A percentile compares a stretch with the other conserved stretches of the same genome.
These are phyloP conservation scores for Macrolepiota albuminosa DNA, from an alignment of 768 basidiomycete species.

Conservation along the genomic window DNA sequence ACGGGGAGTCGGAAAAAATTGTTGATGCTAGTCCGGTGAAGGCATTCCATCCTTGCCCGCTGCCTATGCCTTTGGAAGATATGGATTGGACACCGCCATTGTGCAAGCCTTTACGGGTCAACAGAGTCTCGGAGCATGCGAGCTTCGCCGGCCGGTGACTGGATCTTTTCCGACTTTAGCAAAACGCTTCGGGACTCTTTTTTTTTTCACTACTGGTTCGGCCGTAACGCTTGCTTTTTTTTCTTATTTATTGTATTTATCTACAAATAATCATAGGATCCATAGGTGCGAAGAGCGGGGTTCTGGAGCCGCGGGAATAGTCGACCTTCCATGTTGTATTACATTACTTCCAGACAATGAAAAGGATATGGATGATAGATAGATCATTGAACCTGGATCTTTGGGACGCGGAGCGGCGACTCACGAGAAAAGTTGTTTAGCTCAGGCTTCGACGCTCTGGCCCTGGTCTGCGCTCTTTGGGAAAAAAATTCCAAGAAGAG, in stretches of 20 bases:
- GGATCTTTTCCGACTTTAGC: background rate
- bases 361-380: background rate
- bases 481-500: too few species aligned
- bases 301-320: background rate
- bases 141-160: conserved; percentile 38
- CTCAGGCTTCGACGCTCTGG: background rate
- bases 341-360: background rate
- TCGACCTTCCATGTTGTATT: background rate
- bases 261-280: background rate
- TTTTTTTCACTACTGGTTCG: background rate
- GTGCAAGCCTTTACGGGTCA: conserved; percentile 17
- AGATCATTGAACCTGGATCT: background rate
- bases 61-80: conserved; percentile 51
- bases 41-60: conserved; percentile 38
- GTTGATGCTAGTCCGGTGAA: conserved; percentile 4
- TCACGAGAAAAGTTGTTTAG: background rate
- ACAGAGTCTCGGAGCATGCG: conserved; percentile 30
- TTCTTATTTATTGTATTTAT: background rate
- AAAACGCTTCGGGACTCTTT: background rate
- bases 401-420: background rate
- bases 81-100: conserved; percentile 33
- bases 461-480: too few species aligned
- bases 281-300: background rate
- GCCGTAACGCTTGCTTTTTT: background rate
- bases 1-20: background rate